Evolutionary conservation across 2,329 filamentous ascomycete genomes (phyloP), one percentile per base, ranked within the genome.

Genomic region (Aspergillus fijiensis): DNA sequence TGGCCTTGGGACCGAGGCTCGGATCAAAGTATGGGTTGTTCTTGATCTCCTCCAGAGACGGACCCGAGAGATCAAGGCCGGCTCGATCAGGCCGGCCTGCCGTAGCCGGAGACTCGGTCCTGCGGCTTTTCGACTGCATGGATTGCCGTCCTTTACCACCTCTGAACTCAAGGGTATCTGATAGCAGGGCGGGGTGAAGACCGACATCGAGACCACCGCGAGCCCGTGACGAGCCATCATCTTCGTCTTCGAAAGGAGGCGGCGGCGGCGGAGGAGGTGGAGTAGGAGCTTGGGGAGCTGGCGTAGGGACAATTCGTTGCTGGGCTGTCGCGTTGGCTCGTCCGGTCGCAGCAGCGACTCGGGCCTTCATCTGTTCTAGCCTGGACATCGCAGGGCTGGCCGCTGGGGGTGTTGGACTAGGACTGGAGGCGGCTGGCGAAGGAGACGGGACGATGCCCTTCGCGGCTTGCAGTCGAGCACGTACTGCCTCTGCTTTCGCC

Each of bases 1-100:
- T 79, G 65, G 82, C 82, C 58, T 89, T 86, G 4, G 83, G 79
- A n/a, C 85, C 83, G 12, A 87, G 76, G 65, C 80, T 88, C 7
- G 89, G 82, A 69, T 96, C 91, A 65, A 89, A 93, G 74, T 96
- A 97, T 0, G 93, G 92, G 66, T 96, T 96, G 69, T 83, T 84
- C 63, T 80, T 82, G 21, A 82, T 81, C 65, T 87, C 85, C 61
- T 86, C 85, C 4, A 82, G 69, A 19, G 82, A 84, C 4, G 84
- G 84, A 1, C 81, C 84, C 2, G 83, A 84, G 35, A 86, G 77
- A 72, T 86, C 85, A 51, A 86, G 77, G 58, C 80, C 81, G 51
- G 78, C 80, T 57, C 64, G 66, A 69, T 82, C 82, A 55, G 65
- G 68, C 63, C 77, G 79, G 57, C 72, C 79, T 29, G 60, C 53